Conservation (phyloP, 768 basidiomycete species). For the Baorangia bicolor region DNA sequence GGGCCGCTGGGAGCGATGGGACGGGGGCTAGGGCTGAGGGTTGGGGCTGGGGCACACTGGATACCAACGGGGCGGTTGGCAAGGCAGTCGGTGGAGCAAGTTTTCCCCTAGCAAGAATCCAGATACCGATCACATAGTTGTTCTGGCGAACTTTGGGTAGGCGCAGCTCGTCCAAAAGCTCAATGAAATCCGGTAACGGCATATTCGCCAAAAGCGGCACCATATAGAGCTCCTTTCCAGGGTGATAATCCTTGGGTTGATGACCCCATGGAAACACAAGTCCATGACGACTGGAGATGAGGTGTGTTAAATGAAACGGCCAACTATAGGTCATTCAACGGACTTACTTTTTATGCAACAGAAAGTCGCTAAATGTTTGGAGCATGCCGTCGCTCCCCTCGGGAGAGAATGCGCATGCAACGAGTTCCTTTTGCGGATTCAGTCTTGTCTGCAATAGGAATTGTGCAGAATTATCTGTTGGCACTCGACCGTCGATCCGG, state of each 20-base stretch:
- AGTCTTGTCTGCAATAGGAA: slow-evolving; percentile 79
- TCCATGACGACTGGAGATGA: slow-evolving; percentile 67
- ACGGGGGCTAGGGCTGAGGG: slow-evolving; percentile 13
- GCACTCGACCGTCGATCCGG: slow-evolving; percentile 82
- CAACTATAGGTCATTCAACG: slow-evolving; percentile 8
- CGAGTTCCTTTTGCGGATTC: slow-evolving; percentile 74
- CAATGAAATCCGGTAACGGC: slow-evolving; percentile 80
- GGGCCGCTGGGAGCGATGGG: slow-evolving; percentile 23
- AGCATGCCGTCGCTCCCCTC: slow-evolving; percentile 48
- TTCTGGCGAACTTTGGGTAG: slow-evolving; percentile 62
- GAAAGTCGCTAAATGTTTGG: slow-evolving; percentile 60
- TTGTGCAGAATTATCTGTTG: slow-evolving; percentile 68
- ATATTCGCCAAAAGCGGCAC: slow-evolving; percentile 68
- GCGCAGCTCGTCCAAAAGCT: slow-evolving; percentile 73
- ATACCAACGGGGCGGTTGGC: slow-evolving; percentile 10
- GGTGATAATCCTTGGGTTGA: slow-evolving; percentile 67
- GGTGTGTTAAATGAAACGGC: slow-evolving; percentile 6
- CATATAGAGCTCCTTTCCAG: slow-evolving; percentile 86
- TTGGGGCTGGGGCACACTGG: slow-evolving; percentile 14
- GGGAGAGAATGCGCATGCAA: slow-evolving; percentile 74
- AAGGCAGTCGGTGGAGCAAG: slow-evolving; percentile 47
- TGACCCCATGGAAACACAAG: slow-evolving; percentile 85
- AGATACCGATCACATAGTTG: slow-evolving; percentile 77
- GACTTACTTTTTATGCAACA: slow-evolving; percentile 70
- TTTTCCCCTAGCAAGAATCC: slow-evolving; percentile 83